Base-by-base conservation (phyloP, 495 filamentous ascomycete genomes). In the Talaromyces thailandensis region DNA sequence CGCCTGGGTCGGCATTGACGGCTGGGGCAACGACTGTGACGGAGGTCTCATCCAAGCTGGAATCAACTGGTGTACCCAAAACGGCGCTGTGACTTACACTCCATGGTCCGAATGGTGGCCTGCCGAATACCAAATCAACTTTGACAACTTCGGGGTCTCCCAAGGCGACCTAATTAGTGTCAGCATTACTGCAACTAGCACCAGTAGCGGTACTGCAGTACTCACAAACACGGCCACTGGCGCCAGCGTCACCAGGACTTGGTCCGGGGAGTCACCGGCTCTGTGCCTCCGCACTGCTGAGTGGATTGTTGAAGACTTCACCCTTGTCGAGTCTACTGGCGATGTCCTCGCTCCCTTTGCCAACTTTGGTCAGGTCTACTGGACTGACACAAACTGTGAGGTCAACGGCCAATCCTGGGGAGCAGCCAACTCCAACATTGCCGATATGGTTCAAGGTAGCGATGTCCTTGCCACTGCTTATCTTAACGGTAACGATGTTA, bases 81-180 rank as follows among this genome's bases (percentile, higher is more conserved):
- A 70, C 48, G 72, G 71, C 9, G 26, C 71, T 2, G 71, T 72
- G 0, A 63, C 64, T 21, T 86, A 77, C 63, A 78, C 82, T 51
- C 78, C 83, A 21, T 88, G 86, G 85, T 87, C 83, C 64, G 85
- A 88, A 66, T 88, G 84, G 84, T 86, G 78, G 66, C 84, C 84
- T 5, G 74, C 81, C 55, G 74, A 79, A 63, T 79, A 82, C 18
- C 76, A 80, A 62, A 77, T 82, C 67, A 28, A 25, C 8, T 87
- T 88, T 66, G 68, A 66, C 18, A 73, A 76, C 64, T 70, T 88
- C 53, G n/a, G 65, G 3, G 69, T 88, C 61, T 68, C 70, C 12
- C 80, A 79, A 4, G 85, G 85, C 11, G 80, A 89, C 62, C 71
- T 72, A 21, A 79, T 88, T 66, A 79, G 75, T n/a, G 77, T 82